Conservation (phyloP, 2,329 filamentous ascomycete genomes). For the Colletotrichum sp. region DNA sequence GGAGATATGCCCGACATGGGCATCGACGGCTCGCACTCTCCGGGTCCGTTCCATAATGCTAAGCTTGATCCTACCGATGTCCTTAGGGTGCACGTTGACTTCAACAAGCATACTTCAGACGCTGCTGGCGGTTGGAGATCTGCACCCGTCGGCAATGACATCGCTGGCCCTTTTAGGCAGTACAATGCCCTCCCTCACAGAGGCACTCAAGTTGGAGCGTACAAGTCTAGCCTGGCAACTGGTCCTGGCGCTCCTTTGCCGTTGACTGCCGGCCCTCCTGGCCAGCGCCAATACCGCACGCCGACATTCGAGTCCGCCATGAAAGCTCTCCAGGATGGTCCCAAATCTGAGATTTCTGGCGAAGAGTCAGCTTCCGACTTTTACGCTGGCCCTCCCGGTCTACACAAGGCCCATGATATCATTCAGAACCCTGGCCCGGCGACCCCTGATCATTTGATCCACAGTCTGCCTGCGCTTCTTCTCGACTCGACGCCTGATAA, state of each 20-base stretch:
- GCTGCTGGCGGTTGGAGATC: not conserved
- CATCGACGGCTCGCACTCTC: not conserved
- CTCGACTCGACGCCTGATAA: not conserved
- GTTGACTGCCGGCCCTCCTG: conserved; percentile 60
- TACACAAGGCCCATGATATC: conserved; percentile 17
- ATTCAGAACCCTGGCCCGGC: not conserved
- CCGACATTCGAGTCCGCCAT: conserved; percentile 45
- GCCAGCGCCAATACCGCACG: conserved; percentile 55
- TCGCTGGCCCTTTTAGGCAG: conserved; percentile 4
- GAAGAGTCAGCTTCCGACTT: conserved; percentile 27
- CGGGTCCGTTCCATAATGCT: not conserved
- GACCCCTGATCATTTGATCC: not conserved
- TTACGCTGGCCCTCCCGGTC: conserved; percentile 26
- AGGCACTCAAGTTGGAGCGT: conserved; percentile 15
- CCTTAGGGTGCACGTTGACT: not conserved
- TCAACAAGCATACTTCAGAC: not conserved
- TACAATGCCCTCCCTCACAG: not conserved
- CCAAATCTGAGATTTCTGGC: conserved; percentile 25
- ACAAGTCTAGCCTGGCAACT: conserved; percentile 30
- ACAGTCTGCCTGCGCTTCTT: not conserved
- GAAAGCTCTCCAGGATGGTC: conserved; percentile 35
- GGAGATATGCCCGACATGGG: not conserved
- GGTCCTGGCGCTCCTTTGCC: conserved; percentile 52
- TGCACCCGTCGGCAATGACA: not conserved
- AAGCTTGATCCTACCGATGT: not conserved